Percentiles rank a stretch among this genome's conserved stretches.
These are phyloP conservation scores for Posidonia australis DNA, from an alignment of 106 monocot species.

Conservation along the genomic window DNA sequence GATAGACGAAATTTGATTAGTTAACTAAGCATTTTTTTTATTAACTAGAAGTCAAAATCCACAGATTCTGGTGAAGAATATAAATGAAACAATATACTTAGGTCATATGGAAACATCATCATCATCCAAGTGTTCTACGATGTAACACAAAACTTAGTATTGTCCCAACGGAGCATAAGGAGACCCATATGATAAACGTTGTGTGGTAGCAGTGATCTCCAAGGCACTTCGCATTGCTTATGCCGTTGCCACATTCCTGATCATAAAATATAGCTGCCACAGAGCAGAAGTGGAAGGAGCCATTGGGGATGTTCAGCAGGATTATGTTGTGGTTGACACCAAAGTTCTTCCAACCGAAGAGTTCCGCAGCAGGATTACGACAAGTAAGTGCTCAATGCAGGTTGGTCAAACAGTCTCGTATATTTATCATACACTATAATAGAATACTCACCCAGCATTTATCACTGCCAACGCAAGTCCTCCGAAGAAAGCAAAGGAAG, in stretches of 20 bases:
- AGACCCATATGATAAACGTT: conserved; percentile 7
- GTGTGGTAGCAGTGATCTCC: not conserved
- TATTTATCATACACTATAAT: not conserved
- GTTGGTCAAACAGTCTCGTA: not conserved
- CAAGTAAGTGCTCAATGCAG: not conserved
- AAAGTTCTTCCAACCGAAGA: conserved; percentile 58
- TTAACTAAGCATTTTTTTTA: no score
- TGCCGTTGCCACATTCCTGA: conserved; percentile 7
- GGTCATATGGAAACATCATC: no score
- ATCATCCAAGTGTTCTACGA: not conserved
- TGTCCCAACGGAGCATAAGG: not conserved
- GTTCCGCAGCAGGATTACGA: conserved; percentile 14
- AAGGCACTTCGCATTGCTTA: not conserved
- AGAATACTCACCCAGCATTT: not conserved
- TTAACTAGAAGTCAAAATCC: no score
- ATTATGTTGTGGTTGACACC: conserved; percentile 67
- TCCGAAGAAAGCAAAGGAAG: conserved; percentile 20
- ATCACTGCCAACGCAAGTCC: conserved; percentile 4
- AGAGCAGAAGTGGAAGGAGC: conserved; percentile 67
- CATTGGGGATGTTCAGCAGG: conserved; percentile 53
- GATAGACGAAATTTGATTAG: no score
- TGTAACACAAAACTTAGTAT: conserved; percentile 1
- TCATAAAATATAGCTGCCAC: conserved; percentile 50
- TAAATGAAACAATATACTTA: no score
- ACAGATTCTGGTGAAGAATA: no score